phyloP scores from a whole-genome alignment of 169 alveolate species.

The Eimeria praecox region DNA sequence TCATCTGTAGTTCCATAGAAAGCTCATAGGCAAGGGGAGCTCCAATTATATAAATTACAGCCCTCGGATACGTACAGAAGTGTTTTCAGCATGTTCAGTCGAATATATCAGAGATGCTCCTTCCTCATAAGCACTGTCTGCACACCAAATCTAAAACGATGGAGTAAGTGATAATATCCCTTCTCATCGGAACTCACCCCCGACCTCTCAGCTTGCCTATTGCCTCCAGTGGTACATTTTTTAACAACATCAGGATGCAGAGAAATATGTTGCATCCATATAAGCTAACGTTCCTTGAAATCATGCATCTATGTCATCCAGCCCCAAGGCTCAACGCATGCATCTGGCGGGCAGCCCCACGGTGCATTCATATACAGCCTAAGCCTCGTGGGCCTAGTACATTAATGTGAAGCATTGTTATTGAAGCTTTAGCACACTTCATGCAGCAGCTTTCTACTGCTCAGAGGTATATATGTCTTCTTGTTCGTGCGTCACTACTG shows the following conservation, averaged over 20 bases:
- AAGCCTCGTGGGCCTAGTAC: not conserved
- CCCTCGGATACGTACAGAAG: not conserved
- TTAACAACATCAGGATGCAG: not conserved
- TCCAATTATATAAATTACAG: not conserved
- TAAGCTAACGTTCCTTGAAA: not conserved
- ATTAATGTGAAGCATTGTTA: not conserved
- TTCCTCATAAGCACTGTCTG: not conserved
- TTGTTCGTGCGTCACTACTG: not conserved
- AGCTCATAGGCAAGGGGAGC: too few relatives aligned
- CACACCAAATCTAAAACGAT: not conserved
- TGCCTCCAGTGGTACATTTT: not conserved
- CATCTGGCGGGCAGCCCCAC: slow-evolving; percentile 65
- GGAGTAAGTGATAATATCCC: not conserved
- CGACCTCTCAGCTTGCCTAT: not conserved
- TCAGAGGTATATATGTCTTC: not conserved
- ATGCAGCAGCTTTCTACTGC: not conserved
- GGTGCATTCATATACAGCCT: not conserved
- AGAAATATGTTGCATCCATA: not conserved
- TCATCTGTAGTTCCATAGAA: not conserved
- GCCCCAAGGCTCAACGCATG: slow-evolving; percentile 41
- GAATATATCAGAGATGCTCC: not conserved
- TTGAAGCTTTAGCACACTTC: not conserved
- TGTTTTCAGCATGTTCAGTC: not conserved
- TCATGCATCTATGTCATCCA: not conserved
- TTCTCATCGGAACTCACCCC: not conserved